Conservation (phyloP, 164 flowering plant species). For the Litsea cubeba region DNA sequence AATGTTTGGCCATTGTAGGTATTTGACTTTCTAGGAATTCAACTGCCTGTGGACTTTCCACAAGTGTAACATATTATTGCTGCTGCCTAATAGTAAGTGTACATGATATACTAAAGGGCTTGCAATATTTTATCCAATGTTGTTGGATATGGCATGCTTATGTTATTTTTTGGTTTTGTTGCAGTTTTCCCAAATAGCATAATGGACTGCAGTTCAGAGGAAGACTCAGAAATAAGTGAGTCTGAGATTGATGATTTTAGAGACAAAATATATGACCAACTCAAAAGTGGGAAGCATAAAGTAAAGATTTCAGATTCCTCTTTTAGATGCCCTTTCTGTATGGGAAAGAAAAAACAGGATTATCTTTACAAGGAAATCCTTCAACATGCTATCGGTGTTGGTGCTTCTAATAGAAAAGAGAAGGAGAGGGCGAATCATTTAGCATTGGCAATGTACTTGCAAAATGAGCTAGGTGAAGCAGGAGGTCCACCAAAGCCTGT, state of each 20-base stretch:
- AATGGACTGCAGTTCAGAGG: constrained; percentile 44
- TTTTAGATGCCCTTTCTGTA: constrained; percentile 73
- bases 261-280: constrained; percentile 42
- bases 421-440: constrained; percentile 71
- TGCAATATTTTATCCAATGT: background rate
- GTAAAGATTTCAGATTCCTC: constrained; percentile 40
- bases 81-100: too few relatives aligned
- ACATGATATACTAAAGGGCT: background rate
- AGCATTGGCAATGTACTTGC: constrained; percentile 63
- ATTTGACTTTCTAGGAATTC: background rate
- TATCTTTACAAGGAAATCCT: constrained; percentile 59
- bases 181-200: background rate
- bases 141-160: background rate
- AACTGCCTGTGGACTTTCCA: background rate
- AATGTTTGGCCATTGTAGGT: background rate
- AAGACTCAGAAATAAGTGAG: constrained; percentile 70
- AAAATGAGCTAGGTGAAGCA: constrained; percentile 34
- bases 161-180: background rate
- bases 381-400: constrained; percentile 78
- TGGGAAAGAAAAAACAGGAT: constrained; percentile 54
- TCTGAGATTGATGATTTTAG: constrained; percentile 59
- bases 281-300: constrained; percentile 47
- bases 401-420: constrained; percentile 54
- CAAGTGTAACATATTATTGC: background rate
- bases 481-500: constrained; percentile 28